Conservation (phyloP, 345 rosid genomes). For the Anastatica hierochuntica region DNA sequence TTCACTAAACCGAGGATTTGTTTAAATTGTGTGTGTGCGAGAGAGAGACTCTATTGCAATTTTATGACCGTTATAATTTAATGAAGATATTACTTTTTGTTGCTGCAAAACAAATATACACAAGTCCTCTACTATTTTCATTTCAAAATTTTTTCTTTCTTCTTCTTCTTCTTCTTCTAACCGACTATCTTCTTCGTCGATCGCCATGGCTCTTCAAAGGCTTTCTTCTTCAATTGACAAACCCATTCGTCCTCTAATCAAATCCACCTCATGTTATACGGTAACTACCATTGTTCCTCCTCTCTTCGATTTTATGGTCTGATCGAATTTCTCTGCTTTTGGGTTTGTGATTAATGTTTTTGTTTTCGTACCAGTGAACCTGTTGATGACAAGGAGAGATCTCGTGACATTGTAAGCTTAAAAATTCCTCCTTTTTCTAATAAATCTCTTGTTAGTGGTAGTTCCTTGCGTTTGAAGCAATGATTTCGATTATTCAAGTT, state of each 20-base stretch:
- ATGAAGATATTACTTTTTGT: too few relatives aligned
- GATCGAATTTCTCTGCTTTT: background rate
- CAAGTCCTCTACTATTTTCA: too few relatives aligned
- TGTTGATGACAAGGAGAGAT: conserved; percentile 71
- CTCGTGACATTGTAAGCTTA: conserved; percentile 53
- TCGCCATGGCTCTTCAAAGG: conserved; percentile 91
- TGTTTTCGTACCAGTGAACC: conserved; percentile 55
- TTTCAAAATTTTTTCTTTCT: too few relatives aligned
- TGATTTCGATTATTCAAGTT: background rate
- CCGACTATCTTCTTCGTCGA: too few relatives aligned
- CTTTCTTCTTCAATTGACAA: conserved; percentile 78
- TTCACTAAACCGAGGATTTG: too few relatives aligned
- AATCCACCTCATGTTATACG: conserved; percentile 54
- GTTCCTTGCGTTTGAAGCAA: conserved; percentile 17
- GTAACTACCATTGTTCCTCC: conserved; percentile 20
- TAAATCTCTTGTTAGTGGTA: too few relatives aligned
- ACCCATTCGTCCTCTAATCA: conserved; percentile 72
- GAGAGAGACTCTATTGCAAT: too few relatives aligned
- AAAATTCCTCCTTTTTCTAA: too few relatives aligned
- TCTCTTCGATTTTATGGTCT: background rate
- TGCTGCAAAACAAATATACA: too few relatives aligned
- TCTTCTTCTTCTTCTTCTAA: too few relatives aligned
- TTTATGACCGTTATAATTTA: too few relatives aligned
- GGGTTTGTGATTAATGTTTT: conserved; percentile 7
- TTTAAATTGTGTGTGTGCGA: too few relatives aligned